Evolutionary conservation across 768 basidiomycete genomes (phyloP), one percentile per base, ranked within the genome.

Genomic region (Dioszegia hungarica): DNA sequence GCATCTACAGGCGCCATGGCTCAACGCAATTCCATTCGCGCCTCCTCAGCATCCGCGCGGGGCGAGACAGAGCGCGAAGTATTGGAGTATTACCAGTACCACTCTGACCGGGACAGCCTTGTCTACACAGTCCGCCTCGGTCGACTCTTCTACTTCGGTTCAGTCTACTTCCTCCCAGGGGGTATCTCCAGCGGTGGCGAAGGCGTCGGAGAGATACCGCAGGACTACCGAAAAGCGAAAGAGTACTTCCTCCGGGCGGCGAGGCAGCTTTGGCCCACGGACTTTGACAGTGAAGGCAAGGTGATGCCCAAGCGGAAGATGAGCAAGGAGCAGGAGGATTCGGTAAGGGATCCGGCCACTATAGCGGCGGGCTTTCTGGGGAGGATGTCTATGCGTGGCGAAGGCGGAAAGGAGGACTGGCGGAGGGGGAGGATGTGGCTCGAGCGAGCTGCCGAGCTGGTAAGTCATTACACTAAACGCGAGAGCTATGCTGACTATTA

Each of bases 61-160:
- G 93, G 93, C 20, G 93, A 95, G 74, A 93, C 89, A 14, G 92
- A 91, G 88, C 85, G 88, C 60, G 89, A 95, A 68, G 83, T 94
- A 46, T 79, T 95, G 28, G 90, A 95, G 74, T 94, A 91, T 72
- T 94, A 93, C 67, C 61, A 94, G 87, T 99, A 94, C 77, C 95
- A 97, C 48, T 90, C 94, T 5, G 91, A 97, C 66, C 85, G 91
- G 25, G 90, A 90, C 25, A 89, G 92, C 64, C 84, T 84, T 48
- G 85, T 87, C 61, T 94, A 90, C 73, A 90, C 91, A 1, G 91
- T 88, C 75, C 85, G 89, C 15, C 82, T 98, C 1, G 95, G 91
- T n/a, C 87, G 90, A 77, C 88, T 98, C 10, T 94, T 87, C 78
- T 98, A 99, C 70, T 88, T 92, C 71, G 95, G 95, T 17, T 91